Conservation (phyloP, 768 basidiomycete genomes). For the Auriscalpium orientale region DNA sequence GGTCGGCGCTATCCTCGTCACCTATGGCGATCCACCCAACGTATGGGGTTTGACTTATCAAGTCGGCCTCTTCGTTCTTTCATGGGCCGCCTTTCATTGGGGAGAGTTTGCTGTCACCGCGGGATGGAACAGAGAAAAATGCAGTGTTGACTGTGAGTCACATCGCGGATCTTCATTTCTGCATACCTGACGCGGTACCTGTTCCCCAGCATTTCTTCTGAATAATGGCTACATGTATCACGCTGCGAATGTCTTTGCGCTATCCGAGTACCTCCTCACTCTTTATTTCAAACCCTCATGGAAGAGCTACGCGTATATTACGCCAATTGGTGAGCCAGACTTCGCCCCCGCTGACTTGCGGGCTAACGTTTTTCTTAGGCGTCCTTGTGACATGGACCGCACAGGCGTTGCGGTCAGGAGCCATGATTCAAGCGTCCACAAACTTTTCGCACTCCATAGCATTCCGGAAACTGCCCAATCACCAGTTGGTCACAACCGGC, state of each 20-base stretch:
- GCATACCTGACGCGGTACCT: not conserved
- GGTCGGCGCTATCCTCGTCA: slow-evolving; percentile 45
- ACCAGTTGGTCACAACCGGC: slow-evolving; percentile 81
- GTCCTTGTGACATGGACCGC: slow-evolving; percentile 56
- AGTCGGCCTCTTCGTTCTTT: slow-evolving; percentile 75
- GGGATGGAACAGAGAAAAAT: slow-evolving; percentile 90
- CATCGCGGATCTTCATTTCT: not conserved
- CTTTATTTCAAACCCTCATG: slow-evolving; percentile 57
- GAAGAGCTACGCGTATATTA: slow-evolving; percentile 54
- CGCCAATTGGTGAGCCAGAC: slow-evolving; percentile 43
- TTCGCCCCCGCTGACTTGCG: not conserved
- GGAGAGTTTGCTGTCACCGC: slow-evolving; percentile 93
- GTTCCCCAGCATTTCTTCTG: slow-evolving; percentile 72
- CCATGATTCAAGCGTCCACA: slow-evolving; percentile 94
- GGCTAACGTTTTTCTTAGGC: slow-evolving; percentile 35
- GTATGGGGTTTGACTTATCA: slow-evolving; percentile 66
- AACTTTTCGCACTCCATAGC: slow-evolving; percentile 92
- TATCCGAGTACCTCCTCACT: slow-evolving; percentile 73
- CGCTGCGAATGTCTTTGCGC: slow-evolving; percentile 68
- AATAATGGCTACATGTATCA: slow-evolving; percentile 88
- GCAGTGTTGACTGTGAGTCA: slow-evolving; percentile 84
- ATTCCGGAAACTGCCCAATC: slow-evolving; percentile 60
- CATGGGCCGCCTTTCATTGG: slow-evolving; percentile 89
- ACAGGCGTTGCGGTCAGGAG: slow-evolving; percentile 73
- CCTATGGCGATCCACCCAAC: slow-evolving; percentile 34